These are phyloP conservation scores for Purshia tridentata DNA, from an alignment of 306 rosid genomes.

Conservation along the genomic window DNA sequence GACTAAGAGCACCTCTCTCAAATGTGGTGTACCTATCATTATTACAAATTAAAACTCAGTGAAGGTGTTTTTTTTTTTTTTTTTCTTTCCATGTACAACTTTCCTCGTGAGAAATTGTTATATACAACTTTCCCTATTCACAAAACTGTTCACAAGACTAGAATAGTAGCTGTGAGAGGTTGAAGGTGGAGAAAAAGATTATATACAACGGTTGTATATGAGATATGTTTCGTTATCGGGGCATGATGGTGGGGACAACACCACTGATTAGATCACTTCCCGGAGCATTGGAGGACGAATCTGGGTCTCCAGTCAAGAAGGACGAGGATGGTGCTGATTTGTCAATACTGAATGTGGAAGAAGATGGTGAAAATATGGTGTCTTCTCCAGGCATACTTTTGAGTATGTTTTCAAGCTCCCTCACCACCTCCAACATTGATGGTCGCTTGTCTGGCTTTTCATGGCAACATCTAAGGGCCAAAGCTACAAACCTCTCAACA, in stretches of 20 bases:
- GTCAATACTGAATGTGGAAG: conserved; percentile 30
- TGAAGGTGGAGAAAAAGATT: no score
- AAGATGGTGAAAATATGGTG: conserved; percentile 37
- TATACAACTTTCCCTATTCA: no score
- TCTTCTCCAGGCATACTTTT: conserved; percentile 51
- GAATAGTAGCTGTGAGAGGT: neutral
- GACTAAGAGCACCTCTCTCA: no score
- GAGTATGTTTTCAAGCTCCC: conserved; percentile 61
- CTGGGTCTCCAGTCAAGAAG: conserved; percentile 27
- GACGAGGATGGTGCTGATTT: conserved; percentile 31
- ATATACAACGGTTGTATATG: no score
- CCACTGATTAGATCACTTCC: conserved; percentile 68
- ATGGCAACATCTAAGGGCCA: conserved; percentile 70
- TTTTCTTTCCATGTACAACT: no score
- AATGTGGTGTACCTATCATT: no score
- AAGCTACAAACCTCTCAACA: conserved; percentile 45
- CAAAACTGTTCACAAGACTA: no score
- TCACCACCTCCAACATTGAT: conserved; percentile 65
- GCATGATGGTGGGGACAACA: conserved; percentile 51
- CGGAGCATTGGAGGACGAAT: conserved; percentile 33
- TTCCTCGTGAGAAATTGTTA: no score
- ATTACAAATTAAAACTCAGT: no score
- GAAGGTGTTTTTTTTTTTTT: no score
- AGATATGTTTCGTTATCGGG: conserved; percentile 32
- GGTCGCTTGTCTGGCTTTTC: conserved; percentile 59